Evolutionary conservation across 495 filamentous ascomycete species (phyloP), one percentile per base, ranked within the genome.

Genomic region (Penicillium verhagenii): DNA sequence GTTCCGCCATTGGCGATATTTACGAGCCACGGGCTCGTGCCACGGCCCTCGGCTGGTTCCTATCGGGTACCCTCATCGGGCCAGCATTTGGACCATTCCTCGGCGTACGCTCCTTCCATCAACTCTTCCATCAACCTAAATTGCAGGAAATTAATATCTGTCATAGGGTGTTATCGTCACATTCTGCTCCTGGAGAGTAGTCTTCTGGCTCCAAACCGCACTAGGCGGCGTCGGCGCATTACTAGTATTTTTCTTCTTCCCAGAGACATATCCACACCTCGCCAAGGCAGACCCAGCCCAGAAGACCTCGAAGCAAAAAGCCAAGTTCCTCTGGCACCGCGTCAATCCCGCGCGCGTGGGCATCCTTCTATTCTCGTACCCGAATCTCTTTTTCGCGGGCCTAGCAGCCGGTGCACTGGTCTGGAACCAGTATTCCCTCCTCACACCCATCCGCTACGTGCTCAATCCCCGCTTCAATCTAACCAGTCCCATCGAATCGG

Each of bases 391-490:
- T 46, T 75, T 83, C 50, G 80, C 80, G 0, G 82, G 79, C 6
- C 54, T 90, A 0, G 83, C 85, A 1, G 81, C 80, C 18, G 77
- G 79, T 1, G 76, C 81, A 24, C 74, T 89, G 1, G 81, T 90
- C 47, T 90, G 83, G 85, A 89, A 87, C 58, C 86, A 87, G 76
- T 91, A 90, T 60, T 81, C 77, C 23, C 75, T 90, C 4, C 73
- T 90, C 13, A 90, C 87, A 2, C 86, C 87, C 1, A 89, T 90
- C 61, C 84, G 86, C 24, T 89, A 88, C 61, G 82, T 90, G 7
- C 69, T 91, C 0, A 90, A 89, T 60, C 86, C 87, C 10, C 80
- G 87, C 16, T 91, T 89, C 72, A 52, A 84, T 54, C 78, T 91
- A 18, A 79, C 78, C 7, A 80, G 79, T 13, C 87, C 88, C 0